Evolutionary conservation across 805 yeast genomes (phyloP).

Genomic region (Clavispora santaluciae): DNA sequence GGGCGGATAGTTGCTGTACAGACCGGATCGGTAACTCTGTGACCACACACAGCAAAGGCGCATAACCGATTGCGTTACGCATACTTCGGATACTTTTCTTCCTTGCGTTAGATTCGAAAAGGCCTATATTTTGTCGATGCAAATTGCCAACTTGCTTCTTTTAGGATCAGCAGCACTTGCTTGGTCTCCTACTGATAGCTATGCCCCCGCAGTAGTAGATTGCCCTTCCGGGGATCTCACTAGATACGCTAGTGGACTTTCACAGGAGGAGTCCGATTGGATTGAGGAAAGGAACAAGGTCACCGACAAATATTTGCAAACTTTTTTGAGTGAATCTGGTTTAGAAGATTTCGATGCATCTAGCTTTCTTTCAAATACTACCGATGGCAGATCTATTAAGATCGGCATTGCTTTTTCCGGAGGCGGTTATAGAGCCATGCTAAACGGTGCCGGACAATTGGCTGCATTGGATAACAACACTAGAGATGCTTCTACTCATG

Average conservation of each 20-base stretch:
- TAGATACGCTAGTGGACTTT: conserved; percentile 10
- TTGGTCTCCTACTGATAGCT: conserved; percentile 11
- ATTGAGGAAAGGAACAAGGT: conserved; percentile 22
- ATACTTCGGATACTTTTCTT: not conserved
- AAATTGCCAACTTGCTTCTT: conserved; percentile 4
- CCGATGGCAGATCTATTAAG: conserved; percentile 37
- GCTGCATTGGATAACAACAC: conserved; percentile 78
- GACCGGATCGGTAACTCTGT: not conserved
- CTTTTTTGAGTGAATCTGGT: conserved; percentile 43
- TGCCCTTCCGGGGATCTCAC: conserved; percentile 13
- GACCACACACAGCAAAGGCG: not conserved
- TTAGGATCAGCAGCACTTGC: conserved; percentile 12
- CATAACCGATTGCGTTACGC: not conserved
- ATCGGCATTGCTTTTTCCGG: conserved; percentile 67
- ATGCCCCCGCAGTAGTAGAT: conserved; percentile 14
- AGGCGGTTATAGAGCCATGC: conserved; percentile 90
- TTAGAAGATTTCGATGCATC: conserved; percentile 46
- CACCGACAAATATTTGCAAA: conserved; percentile 42
- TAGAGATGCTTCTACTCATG: conserved; percentile 16
- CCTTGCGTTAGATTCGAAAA: not conserved
- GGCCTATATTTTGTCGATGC: conserved; percentile 2
- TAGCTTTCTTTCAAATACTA: conserved; percentile 29
- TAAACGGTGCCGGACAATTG: conserved; percentile 78
- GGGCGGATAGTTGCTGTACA: not conserved
- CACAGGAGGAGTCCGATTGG: conserved; percentile 12